Base-by-base conservation (phyloP, 108 stramenopile genomes). In the Conticribra weissflogii region DNA sequence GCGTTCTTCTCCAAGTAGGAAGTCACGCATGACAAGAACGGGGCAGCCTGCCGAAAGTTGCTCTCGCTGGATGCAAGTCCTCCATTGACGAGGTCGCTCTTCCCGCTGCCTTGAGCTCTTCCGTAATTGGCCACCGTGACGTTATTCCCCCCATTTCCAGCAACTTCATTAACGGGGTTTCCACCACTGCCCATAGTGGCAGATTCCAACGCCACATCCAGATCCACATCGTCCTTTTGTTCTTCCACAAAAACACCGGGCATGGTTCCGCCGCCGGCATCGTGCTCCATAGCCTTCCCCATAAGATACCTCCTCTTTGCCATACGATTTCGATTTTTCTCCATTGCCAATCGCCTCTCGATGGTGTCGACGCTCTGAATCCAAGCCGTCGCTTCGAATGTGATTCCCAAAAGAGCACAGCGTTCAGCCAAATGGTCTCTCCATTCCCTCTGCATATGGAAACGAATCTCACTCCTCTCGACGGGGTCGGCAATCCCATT, bases 401-500 rank as follows among this genome's bases (percentile, higher is more conserved):
- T 44, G 45, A 92, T 88, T 0, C 91, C 82, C 3, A 89, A 63
- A 4, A 76, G 54, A 25, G 78, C 74, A 59, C 88, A 92, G 18
- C 71, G 71, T 15, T 61, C 54, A 41, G 86, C 90, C 50, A 95
- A 85, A 31, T 82, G 82, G 54, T 95, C 94, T 14, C 94, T 83
- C 94, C 94, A 95, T 73, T 95, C 90, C 61, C 84, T 76, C 51
- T 88, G 87, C 88, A 92, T 90, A 53, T 95, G 94, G 70, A 95
- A 95, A 32, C 73, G 54, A 29, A 95, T 86, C 63, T 92, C 94
- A 0, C 88, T 83, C 22, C 89, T 76, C 57, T 95, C 94, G 50
- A 84, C 69, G 21, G 71, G 84, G 63, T 85, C 84, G 19, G 68
- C 72, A 48, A 92, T 85, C 8, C 83, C 83, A 15, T 61, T 33